Conservation (phyloP, 139 green algal species). For the Chlorella sp. region DNA sequence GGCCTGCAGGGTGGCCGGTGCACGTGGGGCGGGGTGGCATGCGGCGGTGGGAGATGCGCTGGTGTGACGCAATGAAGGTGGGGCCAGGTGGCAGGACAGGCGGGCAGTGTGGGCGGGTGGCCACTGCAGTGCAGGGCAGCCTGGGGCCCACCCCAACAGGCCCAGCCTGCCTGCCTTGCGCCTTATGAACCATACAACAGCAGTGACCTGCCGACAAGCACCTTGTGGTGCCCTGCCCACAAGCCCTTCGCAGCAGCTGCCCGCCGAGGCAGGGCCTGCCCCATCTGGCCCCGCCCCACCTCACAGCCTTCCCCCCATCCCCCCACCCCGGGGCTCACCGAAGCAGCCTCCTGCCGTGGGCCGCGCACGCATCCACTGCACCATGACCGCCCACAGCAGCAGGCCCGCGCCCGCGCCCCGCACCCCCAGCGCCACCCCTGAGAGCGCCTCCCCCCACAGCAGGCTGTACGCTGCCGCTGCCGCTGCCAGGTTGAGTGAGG, state of each 20-base stretch:
- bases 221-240: too few relatives aligned
- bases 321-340: neutral
- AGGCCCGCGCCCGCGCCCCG: neutral
- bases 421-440: too few relatives aligned
- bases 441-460: neutral
- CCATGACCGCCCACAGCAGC: neutral
- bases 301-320: neutral
- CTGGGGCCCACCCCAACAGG: neutral
- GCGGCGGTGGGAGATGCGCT: neutral
- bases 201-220: too few relatives aligned
- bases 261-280: too few relatives aligned
- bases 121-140: neutral
- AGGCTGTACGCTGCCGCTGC: neutral
- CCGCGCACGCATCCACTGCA: constrained; percentile 4
- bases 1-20: neutral
- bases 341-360: neutral
- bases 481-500: neutral
- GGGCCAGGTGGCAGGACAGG: neutral
- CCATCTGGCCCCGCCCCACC: too few relatives aligned
- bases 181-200: too few relatives aligned
- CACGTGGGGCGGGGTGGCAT: neutral
- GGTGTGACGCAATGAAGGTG: neutral
- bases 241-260: too few relatives aligned
- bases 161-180: too few relatives aligned
- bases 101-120: neutral